Base-by-base conservation (phyloP, 352 stramenopile species). In the Phytophthora pini region DNA sequence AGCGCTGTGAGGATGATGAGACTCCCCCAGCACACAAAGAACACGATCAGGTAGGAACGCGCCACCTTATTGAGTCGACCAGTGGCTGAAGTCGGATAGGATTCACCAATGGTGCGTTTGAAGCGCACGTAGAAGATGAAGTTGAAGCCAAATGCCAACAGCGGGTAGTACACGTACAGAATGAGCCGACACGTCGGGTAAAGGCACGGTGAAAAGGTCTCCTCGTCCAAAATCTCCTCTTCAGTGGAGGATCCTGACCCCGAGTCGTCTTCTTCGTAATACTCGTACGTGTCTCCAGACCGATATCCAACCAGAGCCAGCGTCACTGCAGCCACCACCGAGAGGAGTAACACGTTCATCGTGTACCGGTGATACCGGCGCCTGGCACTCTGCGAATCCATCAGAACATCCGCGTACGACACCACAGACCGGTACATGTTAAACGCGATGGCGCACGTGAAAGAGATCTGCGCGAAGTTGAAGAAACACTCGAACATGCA, bases 391-490 rank as follows among this genome's bases (percentile, higher is more conserved):
- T 90, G 79, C 7, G 79, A 89, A 38, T 92, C 83, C 61, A 92
- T 59, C 3, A 92, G 56, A 24, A 90, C 83, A 34, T 92, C 83
- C 8, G 81, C 83, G 65, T 89, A 92, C 15, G 83, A 92, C 20
- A 92, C 83, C 2, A 92, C 83, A 4, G 80, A 90, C 5, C 83
- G 83, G 61, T 92, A 92, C 81, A 92, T 88, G 53, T 92, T 89
- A 69, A 90, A 92, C 7, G 80, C 83, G 59, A 90, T 89, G 45
- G 83, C 79, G 32, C 83, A 92, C 61, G 83, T 87, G 66, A 92
- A 92, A 27, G 83, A 90, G 47, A 92, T 92, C 65, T 90, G 80
- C 39, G 79, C 83, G 47, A 90, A 90, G 56, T 89, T 90, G 69
- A 92, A 92, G 44, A 90, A 88, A 46, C 80, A 87, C 70, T 92